Evolutionary conservation across 129 eudicot species (phyloP).

Genomic region (Chrysanthemum makinoi): DNA sequence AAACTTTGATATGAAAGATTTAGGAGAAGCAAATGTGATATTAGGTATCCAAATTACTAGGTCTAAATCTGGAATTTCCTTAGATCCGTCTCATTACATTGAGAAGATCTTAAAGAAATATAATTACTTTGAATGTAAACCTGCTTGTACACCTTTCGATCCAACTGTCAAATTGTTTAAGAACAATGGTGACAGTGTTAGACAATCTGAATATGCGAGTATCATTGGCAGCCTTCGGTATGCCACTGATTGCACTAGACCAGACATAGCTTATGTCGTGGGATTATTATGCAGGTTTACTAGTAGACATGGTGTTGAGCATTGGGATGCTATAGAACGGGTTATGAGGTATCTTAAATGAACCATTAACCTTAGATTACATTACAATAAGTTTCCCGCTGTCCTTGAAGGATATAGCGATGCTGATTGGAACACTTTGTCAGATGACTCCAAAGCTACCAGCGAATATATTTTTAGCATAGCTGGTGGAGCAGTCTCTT

Average conservation of each 20-base stretch:
- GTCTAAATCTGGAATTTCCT: neutral
- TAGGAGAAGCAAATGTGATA: no score
- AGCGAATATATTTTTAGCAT: no score
- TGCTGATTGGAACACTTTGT: neutral
- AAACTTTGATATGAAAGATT: neutral
- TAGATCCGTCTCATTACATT: neutral
- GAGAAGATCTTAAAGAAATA: conserved; percentile 3
- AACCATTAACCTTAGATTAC: neutral
- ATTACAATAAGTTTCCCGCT: neutral
- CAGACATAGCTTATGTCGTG: neutral
- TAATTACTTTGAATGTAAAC: neutral
- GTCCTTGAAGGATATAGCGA: neutral
- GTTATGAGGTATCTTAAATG: neutral
- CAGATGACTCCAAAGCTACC: no score
- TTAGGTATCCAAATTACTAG: conserved; percentile 7
- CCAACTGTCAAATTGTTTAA: neutral
- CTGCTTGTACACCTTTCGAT: no score
- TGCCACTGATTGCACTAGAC: conserved; percentile 18
- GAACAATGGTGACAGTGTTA: neutral
- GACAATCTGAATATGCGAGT: neutral
- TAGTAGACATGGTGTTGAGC: neutral
- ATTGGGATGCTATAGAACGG: neutral
- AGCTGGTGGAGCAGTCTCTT: no score
- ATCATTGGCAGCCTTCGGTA: neutral
- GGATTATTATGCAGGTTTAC: neutral